These are phyloP conservation scores for Linnemannia exigua DNA, from an alignment of 192 early-diverging fungal species.

Conservation along the genomic window DNA sequence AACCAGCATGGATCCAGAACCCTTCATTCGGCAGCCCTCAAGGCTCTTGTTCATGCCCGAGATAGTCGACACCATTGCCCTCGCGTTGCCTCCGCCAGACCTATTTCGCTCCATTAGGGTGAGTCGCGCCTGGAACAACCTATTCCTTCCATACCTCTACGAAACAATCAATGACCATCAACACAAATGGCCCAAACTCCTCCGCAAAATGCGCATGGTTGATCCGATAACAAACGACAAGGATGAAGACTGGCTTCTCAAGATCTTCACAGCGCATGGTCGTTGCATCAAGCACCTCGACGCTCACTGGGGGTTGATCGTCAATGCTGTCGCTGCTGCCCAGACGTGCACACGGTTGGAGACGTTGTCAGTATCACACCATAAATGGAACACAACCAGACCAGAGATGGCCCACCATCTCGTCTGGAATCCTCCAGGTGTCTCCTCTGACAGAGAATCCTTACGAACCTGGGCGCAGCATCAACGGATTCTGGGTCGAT, in stretches of 20 bases:
- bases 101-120: not conserved
- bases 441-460: not conserved
- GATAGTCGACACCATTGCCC: not conserved
- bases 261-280: not conserved
- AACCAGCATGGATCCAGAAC: too few species aligned
- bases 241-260: not conserved
- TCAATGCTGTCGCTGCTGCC: not conserved
- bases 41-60: not conserved
- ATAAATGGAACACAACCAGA: not conserved
- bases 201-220: not conserved
- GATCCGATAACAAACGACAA: not conserved
- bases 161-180: not conserved
- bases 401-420: not conserved
- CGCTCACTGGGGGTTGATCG: not conserved
- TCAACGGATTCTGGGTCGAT: not conserved
- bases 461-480: not conserved
- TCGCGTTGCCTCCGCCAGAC: not conserved
- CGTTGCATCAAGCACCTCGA: not conserved
- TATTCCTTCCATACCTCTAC: not conserved
- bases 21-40: too few species aligned
- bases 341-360: not conserved
- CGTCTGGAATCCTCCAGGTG: not conserved
- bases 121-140: not conserved
- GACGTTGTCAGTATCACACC: not conserved
- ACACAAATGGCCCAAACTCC: not conserved